A percentile compares a stretch with the other conserved stretches of the same genome.
phyloP scores from a whole-genome alignment of 768 basidiomycete genomes.

The Serendipita indica region DNA sequence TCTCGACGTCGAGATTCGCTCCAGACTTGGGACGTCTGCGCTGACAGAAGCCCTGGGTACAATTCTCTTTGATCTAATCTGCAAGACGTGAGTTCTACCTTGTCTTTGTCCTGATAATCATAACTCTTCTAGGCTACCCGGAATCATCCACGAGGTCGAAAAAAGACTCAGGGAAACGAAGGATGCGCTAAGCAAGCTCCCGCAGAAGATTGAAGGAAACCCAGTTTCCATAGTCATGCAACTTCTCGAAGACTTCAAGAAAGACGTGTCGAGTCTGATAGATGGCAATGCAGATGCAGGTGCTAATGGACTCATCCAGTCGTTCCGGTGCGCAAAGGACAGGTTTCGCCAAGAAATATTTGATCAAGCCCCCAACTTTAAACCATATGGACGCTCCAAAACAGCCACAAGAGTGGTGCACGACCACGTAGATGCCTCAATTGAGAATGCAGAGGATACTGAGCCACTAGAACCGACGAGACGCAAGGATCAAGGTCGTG shows the following conservation, averaged over 20 bases:
- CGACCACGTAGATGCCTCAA: background rate
- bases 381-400: constrained; percentile 28
- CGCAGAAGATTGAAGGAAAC: constrained; percentile 39
- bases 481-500: background rate
- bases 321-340: constrained; percentile 35
- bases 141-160: constrained; percentile 44
- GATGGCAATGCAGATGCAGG: constrained; percentile 34
- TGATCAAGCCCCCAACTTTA: constrained; percentile 41
- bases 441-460: background rate
- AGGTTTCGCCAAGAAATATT: constrained; percentile 35
- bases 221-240: constrained; percentile 41
- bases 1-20: background rate
- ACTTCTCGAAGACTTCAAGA: constrained; percentile 33
- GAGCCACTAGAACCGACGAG: background rate
- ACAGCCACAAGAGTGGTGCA: background rate
- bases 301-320: constrained; percentile 38
- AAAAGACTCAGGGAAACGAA: constrained; percentile 29
- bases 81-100: background rate
- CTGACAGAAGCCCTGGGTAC: constrained; percentile 43
- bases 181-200: constrained; percentile 23
- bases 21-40: background rate
- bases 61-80: constrained; percentile 47
- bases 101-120: background rate
- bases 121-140: constrained; percentile 36
- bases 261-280: constrained; percentile 31